These are phyloP conservation scores for Epicoccum nigrum DNA, from an alignment of 2,329 filamentous ascomycete genomes.

Conservation along the genomic window DNA sequence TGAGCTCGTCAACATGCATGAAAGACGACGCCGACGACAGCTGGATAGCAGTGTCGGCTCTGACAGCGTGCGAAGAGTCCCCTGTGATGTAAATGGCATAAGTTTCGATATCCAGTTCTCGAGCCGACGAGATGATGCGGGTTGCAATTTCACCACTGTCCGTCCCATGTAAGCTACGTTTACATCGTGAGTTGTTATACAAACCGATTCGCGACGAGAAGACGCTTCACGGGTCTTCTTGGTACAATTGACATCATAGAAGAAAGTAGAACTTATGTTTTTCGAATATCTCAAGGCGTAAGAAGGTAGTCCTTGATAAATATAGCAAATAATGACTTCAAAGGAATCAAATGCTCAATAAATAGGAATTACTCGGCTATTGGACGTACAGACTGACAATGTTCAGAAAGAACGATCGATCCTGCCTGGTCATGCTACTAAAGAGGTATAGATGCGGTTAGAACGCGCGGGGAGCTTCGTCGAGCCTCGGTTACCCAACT, in stretches of 20 bases:
- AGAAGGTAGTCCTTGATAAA: too few relatives aligned
- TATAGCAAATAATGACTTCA: too few relatives aligned
- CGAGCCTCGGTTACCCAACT: constrained; percentile 38
- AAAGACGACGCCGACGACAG: constrained; percentile 60
- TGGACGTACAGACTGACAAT: background rate
- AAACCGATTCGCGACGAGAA: constrained; percentile 62
- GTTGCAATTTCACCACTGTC: constrained; percentile 68
- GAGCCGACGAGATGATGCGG: constrained; percentile 64
- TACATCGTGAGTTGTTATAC: background rate
- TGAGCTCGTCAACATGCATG: constrained; percentile 57
- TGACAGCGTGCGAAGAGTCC: constrained; percentile 61
- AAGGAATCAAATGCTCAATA: too few relatives aligned
- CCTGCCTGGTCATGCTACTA: background rate
- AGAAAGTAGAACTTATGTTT: too few relatives aligned
- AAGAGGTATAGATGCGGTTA: constrained; percentile 14
- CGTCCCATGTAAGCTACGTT: constrained; percentile 1
- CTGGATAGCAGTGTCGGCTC: constrained; percentile 59
- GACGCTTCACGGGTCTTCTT: constrained; percentile 47
- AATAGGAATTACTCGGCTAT: background rate
- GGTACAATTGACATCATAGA: too few relatives aligned
- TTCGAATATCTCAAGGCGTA: too few relatives aligned
- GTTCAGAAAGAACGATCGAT: background rate
- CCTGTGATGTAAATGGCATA: constrained; percentile 62
- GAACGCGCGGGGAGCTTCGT: constrained; percentile 27
- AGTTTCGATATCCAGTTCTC: constrained; percentile 63